phyloP scores from a whole-genome alignment of 441 rosid genomes.

The Macaranga tanarius region DNA sequence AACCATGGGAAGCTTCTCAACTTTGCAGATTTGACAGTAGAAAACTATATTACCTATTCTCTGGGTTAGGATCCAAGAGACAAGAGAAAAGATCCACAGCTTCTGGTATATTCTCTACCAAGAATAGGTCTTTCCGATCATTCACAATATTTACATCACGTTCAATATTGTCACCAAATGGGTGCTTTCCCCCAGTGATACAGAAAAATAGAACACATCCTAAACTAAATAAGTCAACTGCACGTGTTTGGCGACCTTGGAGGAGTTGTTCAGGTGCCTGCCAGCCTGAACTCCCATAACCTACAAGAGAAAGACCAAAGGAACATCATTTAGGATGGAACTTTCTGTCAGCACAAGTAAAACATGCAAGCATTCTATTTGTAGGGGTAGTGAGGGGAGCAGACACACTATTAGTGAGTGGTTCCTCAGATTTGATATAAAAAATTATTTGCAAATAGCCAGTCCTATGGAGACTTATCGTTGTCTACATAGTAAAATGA shows the following conservation, averaged over 20 bases:
- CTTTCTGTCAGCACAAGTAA: not conserved
- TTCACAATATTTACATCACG: constrained; percentile 82
- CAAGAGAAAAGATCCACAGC: constrained; percentile 72
- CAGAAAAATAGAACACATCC: constrained; percentile 93
- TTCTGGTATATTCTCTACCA: constrained; percentile 82
- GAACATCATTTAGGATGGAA: constrained; percentile 2
- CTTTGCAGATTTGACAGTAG: not conserved
- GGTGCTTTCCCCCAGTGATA: constrained; percentile 78
- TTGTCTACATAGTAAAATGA: constrained; percentile 2
- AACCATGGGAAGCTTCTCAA: constrained; percentile 2
- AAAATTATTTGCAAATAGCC: not conserved
- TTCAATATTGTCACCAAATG: constrained; percentile 73
- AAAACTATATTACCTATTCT: constrained; percentile 48
- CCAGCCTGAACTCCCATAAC: constrained; percentile 97
- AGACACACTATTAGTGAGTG: not conserved
- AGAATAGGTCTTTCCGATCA: constrained; percentile 77
- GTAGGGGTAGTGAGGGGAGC: not conserved
- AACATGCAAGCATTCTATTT: not conserved
- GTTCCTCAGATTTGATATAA: not conserved
- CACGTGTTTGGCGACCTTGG: constrained; percentile 76
- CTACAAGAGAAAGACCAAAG: constrained; percentile 35
- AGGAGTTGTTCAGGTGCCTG: constrained; percentile 94
- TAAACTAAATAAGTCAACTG: constrained; percentile 80
- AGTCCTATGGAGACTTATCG: not conserved
- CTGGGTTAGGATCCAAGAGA: constrained; percentile 68